These are phyloP conservation scores for Candida sp. DNA, from an alignment of 1,139 yeast species.

Conservation along the genomic window DNA sequence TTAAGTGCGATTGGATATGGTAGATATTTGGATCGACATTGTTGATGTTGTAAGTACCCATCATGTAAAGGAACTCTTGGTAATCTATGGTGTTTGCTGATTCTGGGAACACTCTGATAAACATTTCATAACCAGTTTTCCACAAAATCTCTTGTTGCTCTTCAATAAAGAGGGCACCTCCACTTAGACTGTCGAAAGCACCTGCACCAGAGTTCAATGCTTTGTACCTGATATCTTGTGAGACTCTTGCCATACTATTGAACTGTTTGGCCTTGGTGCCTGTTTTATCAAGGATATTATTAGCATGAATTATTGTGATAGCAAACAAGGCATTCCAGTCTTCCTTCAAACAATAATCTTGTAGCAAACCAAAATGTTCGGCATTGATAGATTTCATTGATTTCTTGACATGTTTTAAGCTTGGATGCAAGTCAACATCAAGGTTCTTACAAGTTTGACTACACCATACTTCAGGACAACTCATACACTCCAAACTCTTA, in stretches of 20 bases:
- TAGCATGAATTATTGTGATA: constrained; percentile 55
- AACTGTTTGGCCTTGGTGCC: constrained; percentile 43
- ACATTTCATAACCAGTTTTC: constrained; percentile 52
- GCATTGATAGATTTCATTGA: constrained; percentile 36
- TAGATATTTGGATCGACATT: constrained; percentile 65
- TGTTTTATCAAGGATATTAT: constrained; percentile 42
- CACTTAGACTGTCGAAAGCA: constrained; percentile 45
- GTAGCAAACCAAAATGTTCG: constrained; percentile 51
- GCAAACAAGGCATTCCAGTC: constrained; percentile 72
- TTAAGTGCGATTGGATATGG: constrained; percentile 64
- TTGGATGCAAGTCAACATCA: constrained; percentile 50
- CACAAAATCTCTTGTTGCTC: constrained; percentile 62
- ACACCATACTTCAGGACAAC: constrained; percentile 75
- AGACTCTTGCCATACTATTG: constrained; percentile 63
- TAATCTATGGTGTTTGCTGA: constrained; percentile 32
- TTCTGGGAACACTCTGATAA: constrained; percentile 49
- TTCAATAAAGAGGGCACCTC: constrained; percentile 49
- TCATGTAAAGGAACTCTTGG: constrained; percentile 54
- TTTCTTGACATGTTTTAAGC: constrained; percentile 52
- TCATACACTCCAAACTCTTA: constrained; percentile 63
- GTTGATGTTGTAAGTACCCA: constrained; percentile 75
- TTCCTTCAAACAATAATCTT: constrained; percentile 60
- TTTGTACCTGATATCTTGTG: constrained; percentile 63
- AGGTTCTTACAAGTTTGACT: constrained; percentile 55
- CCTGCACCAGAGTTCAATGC: constrained; percentile 61